These are phyloP conservation scores for Alternaria triticina DNA, from an alignment of 2,329 filamentous ascomycete species.

Conservation along the genomic window DNA sequence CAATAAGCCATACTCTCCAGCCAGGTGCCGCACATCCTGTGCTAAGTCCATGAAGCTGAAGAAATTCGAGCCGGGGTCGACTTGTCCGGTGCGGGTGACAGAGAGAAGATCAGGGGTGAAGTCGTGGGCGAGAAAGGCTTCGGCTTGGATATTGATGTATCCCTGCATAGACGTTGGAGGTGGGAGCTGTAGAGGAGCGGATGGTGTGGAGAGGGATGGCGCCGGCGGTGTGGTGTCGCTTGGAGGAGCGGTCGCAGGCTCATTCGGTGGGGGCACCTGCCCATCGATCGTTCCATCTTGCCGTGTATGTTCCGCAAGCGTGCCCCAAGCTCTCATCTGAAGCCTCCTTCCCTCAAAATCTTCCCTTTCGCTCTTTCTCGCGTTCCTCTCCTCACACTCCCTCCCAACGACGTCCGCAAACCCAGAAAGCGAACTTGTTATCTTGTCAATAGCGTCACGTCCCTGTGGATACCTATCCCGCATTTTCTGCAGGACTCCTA, in stretches of 20 bases:
- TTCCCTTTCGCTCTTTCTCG: background rate
- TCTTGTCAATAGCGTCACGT: background rate
- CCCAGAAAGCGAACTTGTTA: background rate
- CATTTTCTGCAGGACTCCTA: background rate
- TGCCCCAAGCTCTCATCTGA: background rate
- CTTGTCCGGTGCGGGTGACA: background rate
- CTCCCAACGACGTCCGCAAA: background rate
- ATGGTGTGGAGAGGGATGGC: too few relatives aligned
- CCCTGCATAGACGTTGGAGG: background rate
- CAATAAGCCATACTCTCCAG: background rate
- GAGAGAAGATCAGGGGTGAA: background rate
- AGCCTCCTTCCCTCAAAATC: background rate
- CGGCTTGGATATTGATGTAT: background rate
- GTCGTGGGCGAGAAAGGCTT: background rate
- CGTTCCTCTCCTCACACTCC: background rate
- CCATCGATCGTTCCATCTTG: background rate
- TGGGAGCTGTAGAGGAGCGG: too few relatives aligned
- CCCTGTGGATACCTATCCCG: background rate
- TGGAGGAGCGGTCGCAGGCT: background rate
- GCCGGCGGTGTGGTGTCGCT: background rate
- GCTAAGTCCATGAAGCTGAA: background rate
- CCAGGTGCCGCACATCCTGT: background rate
- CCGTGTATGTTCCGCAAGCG: background rate
- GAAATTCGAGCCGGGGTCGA: background rate
- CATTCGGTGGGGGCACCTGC: background rate